These are phyloP conservation scores for Annulohypoxylon truncatum DNA, from an alignment of 2,329 filamentous ascomycete species.

Conservation along the genomic window DNA sequence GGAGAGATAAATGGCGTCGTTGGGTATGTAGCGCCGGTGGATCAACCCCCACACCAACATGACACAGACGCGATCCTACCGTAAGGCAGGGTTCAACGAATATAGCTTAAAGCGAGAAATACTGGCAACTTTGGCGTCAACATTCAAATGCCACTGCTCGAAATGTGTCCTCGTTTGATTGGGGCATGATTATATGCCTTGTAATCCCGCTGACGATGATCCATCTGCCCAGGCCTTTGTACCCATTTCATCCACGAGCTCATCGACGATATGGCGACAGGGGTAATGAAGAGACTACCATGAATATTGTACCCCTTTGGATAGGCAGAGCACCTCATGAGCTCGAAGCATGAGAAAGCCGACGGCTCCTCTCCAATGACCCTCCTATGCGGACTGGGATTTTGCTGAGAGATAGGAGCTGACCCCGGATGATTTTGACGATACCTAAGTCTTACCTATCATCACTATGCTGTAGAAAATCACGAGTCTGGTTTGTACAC, in stretches of 20 bases:
- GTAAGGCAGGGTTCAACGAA: slow-evolving; percentile 2
- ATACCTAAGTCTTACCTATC: neutral
- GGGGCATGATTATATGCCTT: slow-evolving; percentile 19
- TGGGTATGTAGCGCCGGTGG: neutral
- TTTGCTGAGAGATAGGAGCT: neutral
- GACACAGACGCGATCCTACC: slow-evolving; percentile 12
- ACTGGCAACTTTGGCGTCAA: slow-evolving; percentile 9
- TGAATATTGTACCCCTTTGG: neutral
- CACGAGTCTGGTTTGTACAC: neutral
- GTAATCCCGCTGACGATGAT: slow-evolving; percentile 1
- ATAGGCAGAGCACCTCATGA: neutral
- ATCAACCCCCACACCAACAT: slow-evolving; percentile 10
- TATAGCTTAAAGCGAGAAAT: slow-evolving; percentile 1
- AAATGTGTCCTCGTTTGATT: slow-evolving; percentile 41
- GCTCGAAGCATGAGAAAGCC: neutral
- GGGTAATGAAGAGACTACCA: neutral
- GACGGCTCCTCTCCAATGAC: neutral
- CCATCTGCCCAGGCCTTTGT: neutral
- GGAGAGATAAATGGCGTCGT: neutral
- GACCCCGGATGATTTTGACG: neutral
- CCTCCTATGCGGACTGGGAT: neutral
- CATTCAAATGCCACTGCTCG: neutral
- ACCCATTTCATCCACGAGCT: slow-evolving; percentile 1
- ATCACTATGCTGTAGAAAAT: neutral
- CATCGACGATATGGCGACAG: slow-evolving; percentile 6